Base-by-base conservation (phyloP, 1,284 basidiomycete genomes). In the Leccinum subrobustum region DNA sequence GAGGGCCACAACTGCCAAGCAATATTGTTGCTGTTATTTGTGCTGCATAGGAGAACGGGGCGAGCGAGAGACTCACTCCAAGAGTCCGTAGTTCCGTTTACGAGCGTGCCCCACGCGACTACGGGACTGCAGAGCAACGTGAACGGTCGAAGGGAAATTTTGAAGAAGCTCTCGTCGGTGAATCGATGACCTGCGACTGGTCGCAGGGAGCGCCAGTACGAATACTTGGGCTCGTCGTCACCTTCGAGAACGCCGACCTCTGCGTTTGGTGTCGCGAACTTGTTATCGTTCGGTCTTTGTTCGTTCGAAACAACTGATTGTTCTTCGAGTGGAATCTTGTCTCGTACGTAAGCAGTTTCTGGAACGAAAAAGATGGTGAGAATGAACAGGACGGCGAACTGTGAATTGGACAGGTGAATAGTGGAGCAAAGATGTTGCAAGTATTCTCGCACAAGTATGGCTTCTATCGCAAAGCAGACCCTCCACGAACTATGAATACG, bases 381-480 rank as follows among this genome's bases (percentile, higher is more conserved):
- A n/a, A 54, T 39, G 35, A 54, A 54, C 11, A 39, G 6, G n/a
- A 54, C 7, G 9, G 9, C 53, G 25, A 37, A 54, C 53, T 54
- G 7, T 25, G 9, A 25, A 18, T 53, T 20, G 1, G 11, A 20
- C 23, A 8, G 37, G 25, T 39, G 16, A 52, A 20, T 11, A 8
- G 18, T 52, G 14, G 3, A 12, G 18, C 23, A 23, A 8, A 39
- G 8, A 16, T 9, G 37, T 37, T 12, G 35, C 3, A 54, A 27
- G 23, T n/a, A 54, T n/a, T 23, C 3, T 6, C 53, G 12, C 9
- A 54, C 35, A 35, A 54, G 25, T 27, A 31, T 37, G n/a, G 53
- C 53, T 54, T 54, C 53, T 37, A 54, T 54, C 23, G n/a, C 53
- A 4, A 54, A 54, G 35, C 53, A 54, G 35, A 18, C 35, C n/a